Base-by-base conservation (phyloP, 805 yeast genomes). In the Kodamaea jinghongensis region DNA sequence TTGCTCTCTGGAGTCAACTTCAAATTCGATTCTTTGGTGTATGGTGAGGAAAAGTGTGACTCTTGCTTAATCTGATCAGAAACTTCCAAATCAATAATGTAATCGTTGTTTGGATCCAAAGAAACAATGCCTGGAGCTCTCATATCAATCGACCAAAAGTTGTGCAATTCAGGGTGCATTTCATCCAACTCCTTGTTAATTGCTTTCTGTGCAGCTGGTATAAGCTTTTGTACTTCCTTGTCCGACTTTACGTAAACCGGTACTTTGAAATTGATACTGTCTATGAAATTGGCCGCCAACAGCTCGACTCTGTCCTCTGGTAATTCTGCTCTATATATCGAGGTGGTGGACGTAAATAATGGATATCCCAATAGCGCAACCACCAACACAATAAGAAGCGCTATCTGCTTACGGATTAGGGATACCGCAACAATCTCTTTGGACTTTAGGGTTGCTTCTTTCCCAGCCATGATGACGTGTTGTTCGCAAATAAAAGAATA, bases 291-390 rank as follows among this genome's bases (percentile, higher is more conserved):
- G 34, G 45, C 16, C 39, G 63, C 56, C 48, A 60, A 50, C 13
- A 46, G 42, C 12, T 63, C 54, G 34, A 82, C 68, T 31, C 64
- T 63, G 1, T 58, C 61, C 9, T 65, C 51, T 11, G 86, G 86
- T 28, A 85, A 64, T 28, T 71, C 70, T 2, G 87, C 85, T 39
- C 89, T 64, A 50, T 79, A 72, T 13, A 82, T 75, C 2, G 78
- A 61, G 3, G 91, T 81, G 13, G 91, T 81, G 9, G 25, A 20
- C 16, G 26, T 25, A 39, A 56, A 52, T 34, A 54, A 42, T 9
- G 61, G 61, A 15, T 43, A 45, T 5, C 61, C 61, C 14, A 52
- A 41, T 17, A 50, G 15, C 6, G 52, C 36, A 36, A 56, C 51
- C 34, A 45, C 47, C 14, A 47, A 38, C n/a, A 45, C 34, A 12